Conservation (phyloP, 2,329 filamentous ascomycete species). For the Gnomoniopsis sp. region DNA sequence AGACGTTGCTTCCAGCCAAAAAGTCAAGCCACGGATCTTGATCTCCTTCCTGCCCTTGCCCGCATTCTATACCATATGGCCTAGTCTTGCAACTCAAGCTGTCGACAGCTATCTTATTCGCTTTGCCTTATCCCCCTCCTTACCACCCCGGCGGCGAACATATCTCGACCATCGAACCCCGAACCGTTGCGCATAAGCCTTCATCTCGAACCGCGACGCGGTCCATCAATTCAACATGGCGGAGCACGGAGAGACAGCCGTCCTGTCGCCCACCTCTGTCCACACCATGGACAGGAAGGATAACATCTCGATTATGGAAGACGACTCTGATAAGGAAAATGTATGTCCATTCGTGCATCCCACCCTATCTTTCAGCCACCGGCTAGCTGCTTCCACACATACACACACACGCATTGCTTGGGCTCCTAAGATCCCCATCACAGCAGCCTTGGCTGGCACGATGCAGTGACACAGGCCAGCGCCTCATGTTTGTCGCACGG, state of each 20-base stretch:
- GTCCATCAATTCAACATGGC: slow-evolving; percentile 24
- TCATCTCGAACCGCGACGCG: not conserved
- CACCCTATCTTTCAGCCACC: not conserved
- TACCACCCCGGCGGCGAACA: too few species aligned
- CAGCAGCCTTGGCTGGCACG: slow-evolving; percentile 6
- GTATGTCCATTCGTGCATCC: slow-evolving; percentile 26
- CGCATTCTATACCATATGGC: too few species aligned
- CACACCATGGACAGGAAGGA: slow-evolving; percentile 21
- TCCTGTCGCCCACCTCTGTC: slow-evolving; percentile 14
- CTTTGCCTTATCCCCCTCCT: too few species aligned
- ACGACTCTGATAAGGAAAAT: slow-evolving; percentile 36
- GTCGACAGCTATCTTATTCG: too few species aligned
- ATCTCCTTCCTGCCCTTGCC: too few species aligned
- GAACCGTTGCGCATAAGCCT: not conserved
- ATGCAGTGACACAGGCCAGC: slow-evolving; percentile 13
- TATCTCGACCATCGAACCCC: not conserved
- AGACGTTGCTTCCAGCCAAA: too few species aligned
- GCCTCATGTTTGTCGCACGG: slow-evolving; percentile 7
- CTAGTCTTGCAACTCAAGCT: too few species aligned
- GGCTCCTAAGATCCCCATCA: not conserved
- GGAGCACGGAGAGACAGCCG: slow-evolving; percentile 25
- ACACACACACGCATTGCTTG: not conserved
- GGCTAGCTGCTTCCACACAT: not conserved
- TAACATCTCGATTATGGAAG: slow-evolving; percentile 24
- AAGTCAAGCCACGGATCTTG: too few species aligned